phyloP scores from a whole-genome alignment of 192 early-diverging fungal genomes.

The Gonapodya sp. region DNA sequence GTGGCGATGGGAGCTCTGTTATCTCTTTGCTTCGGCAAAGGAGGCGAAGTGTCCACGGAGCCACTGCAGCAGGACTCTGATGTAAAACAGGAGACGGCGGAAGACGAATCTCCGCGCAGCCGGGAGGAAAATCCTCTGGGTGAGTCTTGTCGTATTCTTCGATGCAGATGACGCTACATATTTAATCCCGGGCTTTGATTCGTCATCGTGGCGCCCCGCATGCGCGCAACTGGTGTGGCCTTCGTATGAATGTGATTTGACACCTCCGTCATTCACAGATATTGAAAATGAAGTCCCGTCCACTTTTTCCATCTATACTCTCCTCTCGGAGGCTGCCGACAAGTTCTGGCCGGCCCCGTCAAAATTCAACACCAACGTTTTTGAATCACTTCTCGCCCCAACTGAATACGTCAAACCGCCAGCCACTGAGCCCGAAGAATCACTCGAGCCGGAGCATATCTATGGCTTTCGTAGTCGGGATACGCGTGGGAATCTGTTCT shows the following conservation, averaged over 20 bases:
- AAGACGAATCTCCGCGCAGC: background rate
- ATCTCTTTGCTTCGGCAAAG: background rate
- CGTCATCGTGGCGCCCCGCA: no score
- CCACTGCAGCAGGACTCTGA: background rate
- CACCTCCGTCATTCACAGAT: no score
- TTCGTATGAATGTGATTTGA: no score
- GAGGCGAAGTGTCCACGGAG: background rate
- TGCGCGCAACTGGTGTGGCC: no score
- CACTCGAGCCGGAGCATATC: background rate
- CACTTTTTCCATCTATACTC: background rate
- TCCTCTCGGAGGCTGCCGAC: background rate
- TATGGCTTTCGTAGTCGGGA: background rate
- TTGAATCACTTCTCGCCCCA: background rate
- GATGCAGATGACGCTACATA: background rate
- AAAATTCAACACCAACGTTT: background rate
- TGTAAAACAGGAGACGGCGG: background rate
- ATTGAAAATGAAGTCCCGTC: background rate
- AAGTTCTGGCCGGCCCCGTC: background rate
- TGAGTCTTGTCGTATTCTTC: background rate
- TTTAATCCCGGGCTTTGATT: background rate
- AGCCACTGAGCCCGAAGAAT: background rate
- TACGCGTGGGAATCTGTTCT: background rate
- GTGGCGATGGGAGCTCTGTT: background rate
- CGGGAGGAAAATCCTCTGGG: background rate
- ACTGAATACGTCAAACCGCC: background rate